These are phyloP conservation scores for Sporothrix variecibatus DNA, from an alignment of 2,329 filamentous ascomycete genomes.

Conservation along the genomic window DNA sequence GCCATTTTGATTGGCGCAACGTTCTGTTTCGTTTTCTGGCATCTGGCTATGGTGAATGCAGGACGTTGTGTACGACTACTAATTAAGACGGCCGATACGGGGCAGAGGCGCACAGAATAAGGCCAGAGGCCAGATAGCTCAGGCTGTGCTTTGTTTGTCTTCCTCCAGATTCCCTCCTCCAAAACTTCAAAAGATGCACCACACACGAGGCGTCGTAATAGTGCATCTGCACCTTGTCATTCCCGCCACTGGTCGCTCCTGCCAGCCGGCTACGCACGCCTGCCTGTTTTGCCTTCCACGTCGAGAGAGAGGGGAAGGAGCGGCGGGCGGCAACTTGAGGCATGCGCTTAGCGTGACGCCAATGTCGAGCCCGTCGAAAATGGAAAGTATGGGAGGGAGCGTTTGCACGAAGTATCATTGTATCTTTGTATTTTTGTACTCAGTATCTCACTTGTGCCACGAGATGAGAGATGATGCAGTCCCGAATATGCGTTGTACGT, in stretches of 20 bases:
- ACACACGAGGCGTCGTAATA: neutral
- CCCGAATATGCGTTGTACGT: neutral
- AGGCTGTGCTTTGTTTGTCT: neutral
- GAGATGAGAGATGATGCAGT: neutral
- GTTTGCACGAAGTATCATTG: neutral
- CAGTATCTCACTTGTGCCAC: neutral
- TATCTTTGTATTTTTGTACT: neutral
- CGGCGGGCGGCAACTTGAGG: neutral
- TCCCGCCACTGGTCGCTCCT: constrained; percentile 7
- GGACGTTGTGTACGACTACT: neutral
- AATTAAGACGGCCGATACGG: neutral
- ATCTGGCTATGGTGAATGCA: constrained; percentile 16
- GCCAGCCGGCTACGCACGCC: constrained; percentile 1
- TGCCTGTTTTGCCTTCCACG: constrained; percentile 3
- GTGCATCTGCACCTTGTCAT: constrained; percentile 7
- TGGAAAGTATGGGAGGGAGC: neutral
- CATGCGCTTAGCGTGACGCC: neutral
- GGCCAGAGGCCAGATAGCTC: neutral
- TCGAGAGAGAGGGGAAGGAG: neutral
- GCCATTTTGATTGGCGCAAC: constrained; percentile 20
- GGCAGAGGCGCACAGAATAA: neutral
- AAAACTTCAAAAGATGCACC: neutral
- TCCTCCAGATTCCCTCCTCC: neutral
- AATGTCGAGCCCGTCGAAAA: neutral
- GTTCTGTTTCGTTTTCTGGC: constrained; percentile 25